Percentiles rank a stretch among this genome's conserved stretches.
phyloP scores from a whole-genome alignment of 2,329 filamentous ascomycete species.

The Aspergillus pseudonomiae region DNA sequence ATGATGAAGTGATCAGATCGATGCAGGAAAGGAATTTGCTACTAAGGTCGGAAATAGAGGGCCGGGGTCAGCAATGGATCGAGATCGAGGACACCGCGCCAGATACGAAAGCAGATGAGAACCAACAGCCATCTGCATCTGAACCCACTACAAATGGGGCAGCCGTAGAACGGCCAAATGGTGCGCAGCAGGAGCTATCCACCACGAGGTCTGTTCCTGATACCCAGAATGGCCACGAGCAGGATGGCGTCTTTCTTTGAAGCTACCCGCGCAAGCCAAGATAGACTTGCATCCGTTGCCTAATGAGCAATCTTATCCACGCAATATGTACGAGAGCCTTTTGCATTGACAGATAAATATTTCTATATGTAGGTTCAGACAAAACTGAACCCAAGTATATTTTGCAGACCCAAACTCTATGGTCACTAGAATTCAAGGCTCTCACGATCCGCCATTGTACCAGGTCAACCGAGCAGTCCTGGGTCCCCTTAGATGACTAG shows the following conservation, averaged over 20 bases:
- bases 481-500: not conserved
- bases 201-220: constrained; percentile 2
- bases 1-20: constrained; percentile 57
- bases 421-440: not conserved
- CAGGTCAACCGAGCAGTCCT: not conserved
- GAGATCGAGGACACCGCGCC: constrained; percentile 31
- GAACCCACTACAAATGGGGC: constrained; percentile 26
- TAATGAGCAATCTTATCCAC: not conserved
- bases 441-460: not conserved
- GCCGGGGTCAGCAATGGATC: constrained; percentile 59
- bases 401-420: not conserved
- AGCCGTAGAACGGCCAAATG: not conserved
- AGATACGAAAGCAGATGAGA: constrained; percentile 13
- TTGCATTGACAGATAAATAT: too few species aligned
- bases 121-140: not conserved
- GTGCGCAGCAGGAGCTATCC: constrained; percentile 4
- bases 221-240: constrained; percentile 8
- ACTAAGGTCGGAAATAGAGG: constrained; percentile 55
- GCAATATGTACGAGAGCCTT: not conserved
- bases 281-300: not conserved
- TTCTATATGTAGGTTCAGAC: not conserved
- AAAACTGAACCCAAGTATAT: not conserved
- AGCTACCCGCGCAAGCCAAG: not conserved
- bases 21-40: constrained; percentile 60
- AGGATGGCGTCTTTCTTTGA: constrained; percentile 38